Evolutionary conservation across 371 early-diverging fungal genomes (phyloP).

Genomic region (Pancytospora philotis): DNA sequence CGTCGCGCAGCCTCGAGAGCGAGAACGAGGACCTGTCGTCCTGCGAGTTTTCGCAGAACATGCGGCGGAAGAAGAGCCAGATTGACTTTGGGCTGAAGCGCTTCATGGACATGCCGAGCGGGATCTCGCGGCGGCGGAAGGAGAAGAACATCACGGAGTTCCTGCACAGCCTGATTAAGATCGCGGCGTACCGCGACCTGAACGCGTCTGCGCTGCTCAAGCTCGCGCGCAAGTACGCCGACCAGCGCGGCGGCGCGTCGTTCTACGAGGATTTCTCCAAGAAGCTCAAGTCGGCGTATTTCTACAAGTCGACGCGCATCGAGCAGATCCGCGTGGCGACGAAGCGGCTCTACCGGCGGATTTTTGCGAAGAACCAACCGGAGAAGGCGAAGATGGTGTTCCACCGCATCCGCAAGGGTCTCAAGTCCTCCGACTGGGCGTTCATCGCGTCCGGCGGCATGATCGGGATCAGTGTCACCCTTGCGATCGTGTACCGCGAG

Average conservation of each 20-base stretch:
- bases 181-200: slow-evolving; percentile 52
- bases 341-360: slow-evolving; percentile 38
- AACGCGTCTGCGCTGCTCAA: slow-evolving; percentile 53
- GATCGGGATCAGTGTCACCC: background rate
- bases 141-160: slow-evolving; percentile 54
- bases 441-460: background rate
- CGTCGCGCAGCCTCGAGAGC: background rate
- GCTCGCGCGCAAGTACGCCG: slow-evolving; percentile 51
- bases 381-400: slow-evolving; percentile 47
- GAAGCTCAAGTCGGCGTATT: slow-evolving; percentile 21
- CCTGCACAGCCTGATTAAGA: slow-evolving; percentile 47
- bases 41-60: background rate
- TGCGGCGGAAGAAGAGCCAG: background rate
- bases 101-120: slow-evolving; percentile 19
- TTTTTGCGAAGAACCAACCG: slow-evolving; percentile 46
- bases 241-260: slow-evolving; percentile 17
- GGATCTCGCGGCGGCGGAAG: slow-evolving; percentile 25
- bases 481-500: background rate
- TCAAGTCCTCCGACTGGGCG: slow-evolving; percentile 1
- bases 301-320: slow-evolving; percentile 34
- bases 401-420: slow-evolving; percentile 19
- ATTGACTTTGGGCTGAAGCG: background rate
- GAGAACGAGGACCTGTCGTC: background rate
- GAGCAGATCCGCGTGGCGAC: slow-evolving; percentile 40
- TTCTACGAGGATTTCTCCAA: slow-evolving; percentile 20